Evolutionary conservation across 768 basidiomycete species (phyloP).

Genomic region (Agrocybe praecox): DNA sequence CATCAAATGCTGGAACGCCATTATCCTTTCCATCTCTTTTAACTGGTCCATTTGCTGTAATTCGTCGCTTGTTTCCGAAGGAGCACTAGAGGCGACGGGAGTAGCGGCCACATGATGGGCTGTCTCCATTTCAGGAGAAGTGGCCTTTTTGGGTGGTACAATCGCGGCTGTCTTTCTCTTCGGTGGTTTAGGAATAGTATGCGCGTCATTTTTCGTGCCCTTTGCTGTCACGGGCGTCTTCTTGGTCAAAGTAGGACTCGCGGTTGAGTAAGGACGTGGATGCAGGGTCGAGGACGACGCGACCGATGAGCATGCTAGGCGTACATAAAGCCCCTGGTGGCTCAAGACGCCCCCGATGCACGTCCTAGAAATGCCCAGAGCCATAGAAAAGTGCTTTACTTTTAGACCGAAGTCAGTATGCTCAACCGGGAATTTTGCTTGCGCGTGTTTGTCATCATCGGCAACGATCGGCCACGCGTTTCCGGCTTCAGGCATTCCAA

Average conservation of each 20-base stretch:
- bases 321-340: slow-evolving; percentile 8
- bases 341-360: slow-evolving; percentile 14
- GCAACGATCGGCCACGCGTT: slow-evolving; percentile 32
- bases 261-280: slow-evolving; percentile 18
- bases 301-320: slow-evolving; percentile 10
- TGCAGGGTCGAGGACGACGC: slow-evolving; percentile 6
- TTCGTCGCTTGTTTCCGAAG: slow-evolving; percentile 12
- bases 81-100: slow-evolving; percentile 5
- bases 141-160: slow-evolving; percentile 7
- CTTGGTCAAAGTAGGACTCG: slow-evolving; percentile 13
- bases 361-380: slow-evolving; percentile 15
- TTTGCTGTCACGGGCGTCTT: slow-evolving; percentile 15
- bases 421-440: slow-evolving; percentile 13
- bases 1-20: slow-evolving; percentile 33
- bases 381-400: slow-evolving; percentile 9
- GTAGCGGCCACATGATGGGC: slow-evolving; percentile 4
- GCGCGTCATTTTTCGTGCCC: slow-evolving; percentile 13
- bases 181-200: slow-evolving; percentile 3
- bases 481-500: slow-evolving; percentile 24
- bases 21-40: slow-evolving; percentile 37
- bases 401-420: neutral
- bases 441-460: slow-evolving; percentile 23
- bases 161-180: slow-evolving; percentile 1
- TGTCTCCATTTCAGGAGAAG: slow-evolving; percentile 14
- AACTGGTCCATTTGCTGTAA: slow-evolving; percentile 31